Conservation (phyloP, 805 yeast species). For the Trichomonascus vanleenenianus region DNA sequence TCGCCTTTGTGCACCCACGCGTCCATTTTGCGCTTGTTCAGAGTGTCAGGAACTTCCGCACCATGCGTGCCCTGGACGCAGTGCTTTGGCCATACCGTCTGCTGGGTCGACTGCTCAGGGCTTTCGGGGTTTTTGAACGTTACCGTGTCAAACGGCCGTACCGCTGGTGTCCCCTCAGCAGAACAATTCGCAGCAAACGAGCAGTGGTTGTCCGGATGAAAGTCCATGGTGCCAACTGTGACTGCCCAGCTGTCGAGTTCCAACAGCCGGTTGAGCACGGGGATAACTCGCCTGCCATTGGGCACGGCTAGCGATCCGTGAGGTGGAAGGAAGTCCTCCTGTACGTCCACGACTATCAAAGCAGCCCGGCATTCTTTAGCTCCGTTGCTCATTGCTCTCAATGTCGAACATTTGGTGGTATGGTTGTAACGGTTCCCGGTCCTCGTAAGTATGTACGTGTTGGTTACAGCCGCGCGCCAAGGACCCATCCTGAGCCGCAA, state of each 20-base stretch:
- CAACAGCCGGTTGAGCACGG: slow-evolving; percentile 42
- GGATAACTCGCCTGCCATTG: slow-evolving; percentile 52
- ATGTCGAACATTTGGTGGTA: too few relatives aligned
- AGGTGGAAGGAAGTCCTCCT: slow-evolving; percentile 79
- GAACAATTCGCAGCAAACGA: slow-evolving; percentile 73
- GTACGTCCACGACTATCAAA: slow-evolving; percentile 70
- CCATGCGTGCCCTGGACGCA: slow-evolving; percentile 72
- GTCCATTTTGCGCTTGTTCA: slow-evolving; percentile 32
- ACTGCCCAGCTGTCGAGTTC: slow-evolving; percentile 45
- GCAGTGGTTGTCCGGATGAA: slow-evolving; percentile 76
- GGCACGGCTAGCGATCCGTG: slow-evolving; percentile 68
- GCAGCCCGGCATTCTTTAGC: slow-evolving; percentile 56
- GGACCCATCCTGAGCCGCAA: too few relatives aligned
- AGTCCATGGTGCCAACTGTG: slow-evolving; percentile 71
- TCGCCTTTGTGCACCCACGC: slow-evolving; percentile 64
- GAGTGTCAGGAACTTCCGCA: slow-evolving; percentile 47
- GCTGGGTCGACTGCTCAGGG: slow-evolving; percentile 31
- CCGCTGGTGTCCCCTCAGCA: slow-evolving; percentile 18
- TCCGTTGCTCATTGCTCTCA: too few relatives aligned
- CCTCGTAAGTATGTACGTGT: too few relatives aligned
- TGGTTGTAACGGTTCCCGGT: too few relatives aligned
- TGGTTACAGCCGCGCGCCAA: too few relatives aligned
- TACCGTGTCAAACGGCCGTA: slow-evolving; percentile 43
- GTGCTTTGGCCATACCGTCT: slow-evolving; percentile 80
- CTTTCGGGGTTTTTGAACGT: slow-evolving; percentile 45